Evolutionary conservation across 345 rosid species (phyloP), one percentile per base, ranked within the genome.

Genomic region (Acer saccharum): DNA sequence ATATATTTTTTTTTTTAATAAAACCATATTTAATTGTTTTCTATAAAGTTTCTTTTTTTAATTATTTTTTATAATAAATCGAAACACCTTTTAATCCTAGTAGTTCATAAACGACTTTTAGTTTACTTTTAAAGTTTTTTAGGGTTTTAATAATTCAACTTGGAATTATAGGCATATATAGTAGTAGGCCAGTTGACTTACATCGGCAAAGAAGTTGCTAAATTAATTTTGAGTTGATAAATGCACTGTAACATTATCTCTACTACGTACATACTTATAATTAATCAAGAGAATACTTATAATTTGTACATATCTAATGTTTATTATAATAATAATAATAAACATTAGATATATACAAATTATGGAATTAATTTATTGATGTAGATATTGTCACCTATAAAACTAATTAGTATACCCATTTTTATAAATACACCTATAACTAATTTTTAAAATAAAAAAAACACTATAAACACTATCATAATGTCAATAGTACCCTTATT

Each of bases 281-380:
- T 62, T 20, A 62, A 20, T 20, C 5, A 20, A 62, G 1, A 23
- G 10, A 62, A 20, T 7, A n/a, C n/a, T n/a, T n/a, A n/a, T n/a
- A n/a, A n/a, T n/a, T n/a, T n/a, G n/a, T n/a, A n/a, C n/a, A n/a
- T n/a, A n/a, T n/a, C n/a, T n/a, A n/a, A n/a, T n/a, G n/a, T n/a
- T n/a, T n/a, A n/a, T n/a, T n/a, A 7, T 32, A 8, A 20, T 62
- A 7, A 2, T 9, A 23, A 7, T 8, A 13, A 16, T 35, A 62
- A 35, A 35, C 6, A 35, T 4, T 35, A 23, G 78, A 78, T 44
- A 78, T 21, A 44, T 69, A 43, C 63, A 54, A 39, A 20, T 3
- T 27, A 55, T 12, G 13, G 13, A 71, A 13, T 74, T 60, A 83
- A 62, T 77, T 73, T 69, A 79, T 78, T 6, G 39, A 0, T 4